Base-by-base conservation (phyloP, 2,329 filamentous ascomycete species). In the Dactylellina parvicollis region DNA sequence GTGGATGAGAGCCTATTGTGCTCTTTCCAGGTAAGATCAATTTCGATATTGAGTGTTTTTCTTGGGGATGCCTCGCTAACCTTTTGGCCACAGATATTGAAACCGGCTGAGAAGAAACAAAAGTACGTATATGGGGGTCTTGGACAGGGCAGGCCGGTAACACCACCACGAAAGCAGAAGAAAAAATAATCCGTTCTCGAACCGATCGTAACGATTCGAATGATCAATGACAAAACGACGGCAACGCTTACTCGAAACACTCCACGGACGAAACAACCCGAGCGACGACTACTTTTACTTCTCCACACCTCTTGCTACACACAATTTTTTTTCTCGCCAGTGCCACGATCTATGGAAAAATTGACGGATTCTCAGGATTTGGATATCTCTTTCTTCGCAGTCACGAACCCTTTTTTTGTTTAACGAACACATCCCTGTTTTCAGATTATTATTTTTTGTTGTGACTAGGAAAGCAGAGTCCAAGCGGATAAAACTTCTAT, bases 41-140 rank as follows among this genome's bases (percentile, higher is more conserved):
- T 30, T 26, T 26, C 1, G 10, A 28, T 20, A 14, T 38, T 40
- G 28, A 14, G 34, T 7, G 59, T 8, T 10, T 42, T 26, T 3
- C n/a, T n/a, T n/a, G n/a, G n/a, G 38, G 5, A 22, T 32, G 36
- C 7, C 24, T 64, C 44, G 72, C 65, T 75, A 66, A 73, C 50
- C 40, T 28, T 42, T 42, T 4, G 52, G 32, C 46, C 60, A 16
- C 78, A 96, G 92, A 98, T 99, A 81, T 87, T 99, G 85, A 99
- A 98, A 86, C 95, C 95, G 80, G 95, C 95, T 83, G 95, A 99
- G 88, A 99, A 99, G 90, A 99, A 99, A 90, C 94, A 97, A 92
- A 98, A 98, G 93, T 98, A 96, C 86, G 93, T 96, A 81, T 87
- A 88, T 84, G 86, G 85, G 84, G 86, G 86, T 84, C 86, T 90